phyloP scores from a whole-genome alignment of 352 stramenopile genomes.

The Pythium biforme region DNA sequence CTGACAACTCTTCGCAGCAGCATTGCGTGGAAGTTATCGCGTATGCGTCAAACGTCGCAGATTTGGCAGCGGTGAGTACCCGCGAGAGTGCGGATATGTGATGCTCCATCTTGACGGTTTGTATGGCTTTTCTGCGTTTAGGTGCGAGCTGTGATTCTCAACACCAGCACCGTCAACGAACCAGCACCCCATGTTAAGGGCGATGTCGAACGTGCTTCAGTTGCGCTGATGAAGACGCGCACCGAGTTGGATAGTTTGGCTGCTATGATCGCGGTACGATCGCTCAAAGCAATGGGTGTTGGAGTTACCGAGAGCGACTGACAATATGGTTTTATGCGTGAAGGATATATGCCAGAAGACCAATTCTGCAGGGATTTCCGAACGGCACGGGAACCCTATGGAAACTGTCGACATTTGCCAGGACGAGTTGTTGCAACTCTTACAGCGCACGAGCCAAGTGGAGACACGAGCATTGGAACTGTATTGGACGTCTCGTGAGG shows the following conservation, averaged over 20 bases:
- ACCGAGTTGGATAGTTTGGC: constrained; percentile 9
- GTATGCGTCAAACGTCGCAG: constrained; percentile 50
- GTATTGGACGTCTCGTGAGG: constrained; percentile 29
- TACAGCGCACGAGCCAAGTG: constrained; percentile 18
- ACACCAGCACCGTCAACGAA: not conserved
- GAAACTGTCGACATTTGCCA: constrained; percentile 17
- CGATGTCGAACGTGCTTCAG: not conserved
- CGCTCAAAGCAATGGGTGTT: not conserved
- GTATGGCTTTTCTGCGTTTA: constrained; percentile 15
- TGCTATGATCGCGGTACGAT: constrained; percentile 6
- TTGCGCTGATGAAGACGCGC: constrained; percentile 4
- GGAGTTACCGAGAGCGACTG: not conserved
- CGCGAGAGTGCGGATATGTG: not conserved
- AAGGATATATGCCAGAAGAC: constrained; percentile 13
- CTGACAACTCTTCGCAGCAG: constrained; percentile 20
- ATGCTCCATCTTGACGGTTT: not conserved
- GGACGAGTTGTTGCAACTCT: constrained; percentile 22
- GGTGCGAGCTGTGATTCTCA: constrained; percentile 54
- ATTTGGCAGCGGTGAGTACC: constrained; percentile 54
- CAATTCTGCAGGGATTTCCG: not conserved
- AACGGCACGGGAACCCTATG: not conserved
- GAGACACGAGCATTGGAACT: constrained; percentile 20
- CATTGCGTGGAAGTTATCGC: constrained; percentile 42
- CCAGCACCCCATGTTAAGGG: not conserved
- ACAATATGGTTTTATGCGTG: not conserved